These are phyloP conservation scores for Staphylotrichum tortipilum DNA, from an alignment of 495 filamentous ascomycete genomes.

Conservation along the genomic window DNA sequence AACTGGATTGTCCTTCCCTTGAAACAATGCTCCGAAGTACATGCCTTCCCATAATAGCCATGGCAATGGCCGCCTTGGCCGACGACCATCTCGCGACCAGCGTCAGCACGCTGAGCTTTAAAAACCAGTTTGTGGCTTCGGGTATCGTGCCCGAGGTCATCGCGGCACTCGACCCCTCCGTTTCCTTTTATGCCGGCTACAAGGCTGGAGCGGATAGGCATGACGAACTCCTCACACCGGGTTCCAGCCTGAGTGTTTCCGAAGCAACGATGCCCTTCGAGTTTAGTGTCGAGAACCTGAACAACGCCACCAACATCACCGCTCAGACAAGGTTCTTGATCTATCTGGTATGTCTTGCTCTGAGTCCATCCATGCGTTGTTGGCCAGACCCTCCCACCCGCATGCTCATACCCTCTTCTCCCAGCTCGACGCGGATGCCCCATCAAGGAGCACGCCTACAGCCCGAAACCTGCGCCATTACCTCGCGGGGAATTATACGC, in stretches of 20 bases:
- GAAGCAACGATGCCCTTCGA: conserved; percentile 16
- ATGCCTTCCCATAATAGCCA: background rate
- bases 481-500: conserved; percentile 22
- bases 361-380: no score
- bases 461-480: conserved; percentile 20
- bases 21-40: background rate
- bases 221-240: conserved; percentile 14
- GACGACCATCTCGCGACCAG: conserved; percentile 12
- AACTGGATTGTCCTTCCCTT: background rate
- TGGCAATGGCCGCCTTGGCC: conserved; percentile 6
- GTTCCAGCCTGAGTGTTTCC: conserved; percentile 8
- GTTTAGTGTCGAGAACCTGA: conserved; percentile 22
- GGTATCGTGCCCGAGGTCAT: conserved; percentile 23
- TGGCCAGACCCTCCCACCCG: no score
- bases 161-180: conserved; percentile 20
- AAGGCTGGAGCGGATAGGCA: conserved; percentile 9
- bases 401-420: background rate
- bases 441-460: conserved; percentile 12
- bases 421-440: conserved; percentile 21
- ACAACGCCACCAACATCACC: conserved; percentile 18
- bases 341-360: conserved; percentile 16
- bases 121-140: conserved; percentile 15
- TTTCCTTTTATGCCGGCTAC: conserved; percentile 21
- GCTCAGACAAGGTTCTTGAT: conserved; percentile 6
- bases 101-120: conserved; percentile 19